Evolutionary conservation across 352 stramenopile genomes (phyloP).

Genomic region (Lagenidium sp.): DNA sequence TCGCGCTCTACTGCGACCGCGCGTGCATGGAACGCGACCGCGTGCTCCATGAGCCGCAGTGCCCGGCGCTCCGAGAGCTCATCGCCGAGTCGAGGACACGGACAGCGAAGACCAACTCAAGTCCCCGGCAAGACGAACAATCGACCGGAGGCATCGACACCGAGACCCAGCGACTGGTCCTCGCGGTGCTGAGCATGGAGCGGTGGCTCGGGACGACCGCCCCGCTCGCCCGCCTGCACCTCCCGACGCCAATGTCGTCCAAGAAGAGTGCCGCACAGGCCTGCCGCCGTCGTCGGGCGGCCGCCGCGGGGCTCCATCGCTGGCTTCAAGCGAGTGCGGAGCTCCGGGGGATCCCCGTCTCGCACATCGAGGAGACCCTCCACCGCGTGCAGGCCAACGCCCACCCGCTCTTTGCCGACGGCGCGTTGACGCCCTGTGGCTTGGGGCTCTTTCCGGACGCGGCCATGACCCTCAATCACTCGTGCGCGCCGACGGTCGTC

Average conservation of each 20-base stretch:
- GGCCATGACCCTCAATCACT: slow-evolving; percentile 64
- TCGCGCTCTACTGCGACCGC: no score
- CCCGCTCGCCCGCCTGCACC: slow-evolving; percentile 15
- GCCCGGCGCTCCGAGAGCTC: no score
- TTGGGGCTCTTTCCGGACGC: slow-evolving; percentile 57
- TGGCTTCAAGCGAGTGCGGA: background rate
- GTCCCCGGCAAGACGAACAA: no score
- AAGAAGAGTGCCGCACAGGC: background rate
- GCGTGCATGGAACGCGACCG: no score
- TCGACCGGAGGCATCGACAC: no score
- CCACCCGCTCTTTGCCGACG: slow-evolving; percentile 40
- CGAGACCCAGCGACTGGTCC: slow-evolving; percentile 34
- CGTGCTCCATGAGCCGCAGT: no score
- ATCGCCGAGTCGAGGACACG: no score
- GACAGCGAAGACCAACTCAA: no score
- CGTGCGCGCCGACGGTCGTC: slow-evolving; percentile 48
- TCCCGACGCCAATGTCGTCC: background rate
- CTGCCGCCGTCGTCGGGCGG: background rate
- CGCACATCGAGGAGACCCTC: slow-evolving; percentile 26
- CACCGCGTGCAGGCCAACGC: slow-evolving; percentile 42
- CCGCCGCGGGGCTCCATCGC: background rate
- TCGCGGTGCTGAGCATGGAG: slow-evolving; percentile 56
- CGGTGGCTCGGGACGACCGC: slow-evolving; percentile 24
- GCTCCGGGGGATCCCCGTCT: slow-evolving; percentile 1
- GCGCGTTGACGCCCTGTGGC: slow-evolving; percentile 21